These are phyloP conservation scores for Toxoplasma gondii DNA, from an alignment of 169 alveolate species.

Conservation along the genomic window DNA sequence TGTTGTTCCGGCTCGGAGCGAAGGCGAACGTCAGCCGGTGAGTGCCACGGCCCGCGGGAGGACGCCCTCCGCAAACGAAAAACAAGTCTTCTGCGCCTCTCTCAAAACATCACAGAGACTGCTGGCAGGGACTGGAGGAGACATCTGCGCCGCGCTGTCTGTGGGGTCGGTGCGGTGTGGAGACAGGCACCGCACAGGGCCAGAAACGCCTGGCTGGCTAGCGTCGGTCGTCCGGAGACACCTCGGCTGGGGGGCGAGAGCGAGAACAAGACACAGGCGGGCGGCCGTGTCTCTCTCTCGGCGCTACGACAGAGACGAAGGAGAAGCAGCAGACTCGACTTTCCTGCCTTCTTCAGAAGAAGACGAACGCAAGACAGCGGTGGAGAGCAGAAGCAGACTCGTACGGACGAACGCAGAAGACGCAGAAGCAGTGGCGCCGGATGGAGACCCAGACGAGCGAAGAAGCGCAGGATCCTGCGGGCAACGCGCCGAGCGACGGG, in stretches of 20 bases:
- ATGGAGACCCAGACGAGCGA: no score
- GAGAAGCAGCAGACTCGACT: conserved; percentile 49
- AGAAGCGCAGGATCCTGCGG: no score
- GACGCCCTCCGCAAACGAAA: background rate
- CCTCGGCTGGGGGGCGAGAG: background rate
- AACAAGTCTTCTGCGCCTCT: background rate
- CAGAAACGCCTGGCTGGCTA: background rate
- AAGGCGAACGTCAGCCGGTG: no score
- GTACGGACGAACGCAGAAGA: background rate
- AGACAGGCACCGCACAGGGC: background rate
- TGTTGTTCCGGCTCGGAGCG: no score
- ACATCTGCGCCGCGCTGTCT: background rate
- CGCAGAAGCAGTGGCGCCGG: background rate
- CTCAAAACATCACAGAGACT: background rate
- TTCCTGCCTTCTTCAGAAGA: background rate
- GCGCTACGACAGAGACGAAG: conserved; percentile 53
- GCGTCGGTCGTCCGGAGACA: background rate
- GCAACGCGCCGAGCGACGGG: no score
- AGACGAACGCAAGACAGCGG: background rate
- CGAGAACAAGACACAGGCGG: background rate
- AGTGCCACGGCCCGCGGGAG: no score
- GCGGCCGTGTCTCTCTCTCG: conserved; percentile 24
- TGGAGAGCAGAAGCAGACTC: no score
- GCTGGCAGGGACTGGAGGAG: background rate
- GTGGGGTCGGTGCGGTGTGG: background rate